These are phyloP conservation scores for Lactifluus echinatus DNA, from an alignment of 768 basidiomycete species.

Conservation along the genomic window DNA sequence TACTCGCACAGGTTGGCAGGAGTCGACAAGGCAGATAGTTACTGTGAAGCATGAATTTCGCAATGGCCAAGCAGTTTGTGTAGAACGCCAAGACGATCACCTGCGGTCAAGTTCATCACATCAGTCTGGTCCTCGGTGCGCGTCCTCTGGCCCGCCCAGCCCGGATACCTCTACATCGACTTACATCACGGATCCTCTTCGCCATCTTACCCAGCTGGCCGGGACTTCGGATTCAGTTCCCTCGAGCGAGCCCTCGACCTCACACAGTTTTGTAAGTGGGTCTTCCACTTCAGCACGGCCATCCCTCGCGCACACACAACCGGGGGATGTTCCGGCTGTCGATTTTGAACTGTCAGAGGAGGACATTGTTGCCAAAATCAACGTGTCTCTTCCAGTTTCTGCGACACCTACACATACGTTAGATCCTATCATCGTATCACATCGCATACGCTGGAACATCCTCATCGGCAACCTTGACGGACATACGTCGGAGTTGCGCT, in stretches of 20 bases:
- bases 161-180: conserved; percentile 12
- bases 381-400: conserved; percentile 49
- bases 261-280: not conserved
- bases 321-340: conserved; percentile 12
- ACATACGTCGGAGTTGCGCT: conserved; percentile 89
- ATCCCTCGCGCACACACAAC: not conserved
- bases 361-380: conserved; percentile 54
- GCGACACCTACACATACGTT: conserved; percentile 63
- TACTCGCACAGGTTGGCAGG: conserved; percentile 45
- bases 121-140: conserved; percentile 6
- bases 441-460: conserved; percentile 77
- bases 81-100: conserved; percentile 26
- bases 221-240: not conserved
- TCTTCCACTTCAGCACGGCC: not conserved
- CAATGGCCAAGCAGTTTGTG: conserved; percentile 40
- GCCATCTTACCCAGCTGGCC: not conserved
- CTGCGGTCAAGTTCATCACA: conserved; percentile 21
- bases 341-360: conserved; percentile 26
- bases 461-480: conserved; percentile 81
- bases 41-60: conserved; percentile 61
- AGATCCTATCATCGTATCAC: conserved; percentile 66
- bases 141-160: not conserved
- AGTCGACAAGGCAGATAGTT: conserved; percentile 51
- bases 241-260: not conserved
- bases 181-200: not conserved